Base-by-base conservation (phyloP, 768 basidiomycete genomes). In the Calocybe cyanea region DNA sequence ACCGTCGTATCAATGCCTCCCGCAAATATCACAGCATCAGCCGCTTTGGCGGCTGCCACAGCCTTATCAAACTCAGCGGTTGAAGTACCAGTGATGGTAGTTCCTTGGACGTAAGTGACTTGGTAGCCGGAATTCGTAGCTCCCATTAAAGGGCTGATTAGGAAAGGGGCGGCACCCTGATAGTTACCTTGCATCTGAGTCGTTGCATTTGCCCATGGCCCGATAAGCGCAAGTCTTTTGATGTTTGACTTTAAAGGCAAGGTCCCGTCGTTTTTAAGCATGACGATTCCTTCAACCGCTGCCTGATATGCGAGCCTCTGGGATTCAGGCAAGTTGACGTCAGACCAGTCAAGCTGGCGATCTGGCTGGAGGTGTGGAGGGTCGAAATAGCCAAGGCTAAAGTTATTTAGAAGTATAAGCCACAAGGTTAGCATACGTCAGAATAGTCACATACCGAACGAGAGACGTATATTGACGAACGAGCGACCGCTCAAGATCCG, bases 191-290 rank as follows among this genome's bases (percentile, higher is more conserved):
- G 78, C 74, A 81, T 71, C 47, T 72, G 67, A 5, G 56, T 69
- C 0, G 79, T 81, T 4, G 78, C 78, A 52, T 77, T 76, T 3
- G 71, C 75, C 69, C 70, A 79, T 2, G 79, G 80, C 0, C 84
- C 83, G 42, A 84, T 69, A 33, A 85, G 56, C 7, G 79, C 81
- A n/a, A 86, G 58, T 7, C 66, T 75, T 45, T 71, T 76, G 45
- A 72, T 60, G 0, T 62, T 64, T 0, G 57, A 54, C 17, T 68
- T 63, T 34, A 85, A 64, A 2, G 83, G 83, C 2, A 86, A 64
- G 4, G 70, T 72, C 11, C 73, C 75, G 46, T 81, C 78, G 54
- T 84, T 86, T 66, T 85, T 84, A 13, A 85, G 64, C 5, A 85
- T 66, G 14, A 78, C 78, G 2, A 80, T 69, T 15, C 78, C 76